Percentiles rank a stretch among this genome's conserved stretches.
Evolutionary conservation across 306 rosid species (phyloP).

Genomic region (Senna siamea): DNA sequence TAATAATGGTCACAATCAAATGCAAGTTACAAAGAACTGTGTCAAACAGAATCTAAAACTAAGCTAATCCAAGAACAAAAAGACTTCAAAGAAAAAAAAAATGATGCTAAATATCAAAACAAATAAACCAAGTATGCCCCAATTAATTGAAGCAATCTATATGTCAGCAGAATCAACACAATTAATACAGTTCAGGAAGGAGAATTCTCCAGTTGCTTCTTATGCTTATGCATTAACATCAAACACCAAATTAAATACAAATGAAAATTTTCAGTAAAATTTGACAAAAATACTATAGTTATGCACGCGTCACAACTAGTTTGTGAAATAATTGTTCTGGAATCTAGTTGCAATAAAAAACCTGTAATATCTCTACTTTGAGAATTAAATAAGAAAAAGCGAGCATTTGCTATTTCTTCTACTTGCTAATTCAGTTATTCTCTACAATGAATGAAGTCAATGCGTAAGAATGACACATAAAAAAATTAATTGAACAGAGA

Average conservation of each 20-base stretch:
- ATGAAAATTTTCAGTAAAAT: not conserved
- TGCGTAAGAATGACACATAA: too few species aligned
- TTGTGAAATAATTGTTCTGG: slow-evolving; percentile 18
- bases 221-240: slow-evolving; percentile 6
- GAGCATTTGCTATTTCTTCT: not conserved
- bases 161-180: slow-evolving; percentile 8
- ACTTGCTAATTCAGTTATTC: too few species aligned
- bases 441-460: too few species aligned
- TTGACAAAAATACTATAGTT: slow-evolving; percentile 1
- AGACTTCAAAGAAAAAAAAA: not conserved
- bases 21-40: slow-evolving; percentile 5
- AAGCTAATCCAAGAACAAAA: slow-evolving; percentile 2
- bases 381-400: slow-evolving; percentile 14
- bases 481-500: too few species aligned
- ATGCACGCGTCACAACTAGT: too few species aligned
- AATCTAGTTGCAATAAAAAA: not conserved
- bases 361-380: not conserved
- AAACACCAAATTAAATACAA: slow-evolving; percentile 8
- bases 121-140: slow-evolving; percentile 2
- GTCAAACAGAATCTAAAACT: not conserved
- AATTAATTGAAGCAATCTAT: not conserved
- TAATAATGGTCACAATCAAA: not conserved
- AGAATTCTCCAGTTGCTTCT: not conserved
- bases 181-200: not conserved
- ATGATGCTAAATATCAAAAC: slow-evolving; percentile 1